Percentiles rank a stretch among this genome's conserved stretches.
These are phyloP conservation scores for Gossypium anomalum DNA, from an alignment of 345 rosid species.

Conservation along the genomic window DNA sequence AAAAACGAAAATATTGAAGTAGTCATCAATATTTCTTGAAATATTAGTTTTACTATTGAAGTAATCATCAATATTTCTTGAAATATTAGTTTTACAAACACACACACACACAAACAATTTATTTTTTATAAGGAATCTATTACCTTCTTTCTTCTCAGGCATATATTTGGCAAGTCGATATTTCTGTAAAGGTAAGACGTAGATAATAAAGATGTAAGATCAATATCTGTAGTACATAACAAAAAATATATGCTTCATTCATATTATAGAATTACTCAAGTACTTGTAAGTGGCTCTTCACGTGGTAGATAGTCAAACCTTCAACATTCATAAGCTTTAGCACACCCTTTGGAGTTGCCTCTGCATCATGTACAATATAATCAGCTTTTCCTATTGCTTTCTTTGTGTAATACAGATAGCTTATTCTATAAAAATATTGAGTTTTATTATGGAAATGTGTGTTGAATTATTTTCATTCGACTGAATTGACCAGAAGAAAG, in stretches of 20 bases:
- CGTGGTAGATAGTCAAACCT: constrained; percentile 87
- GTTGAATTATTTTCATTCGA: too few relatives aligned
- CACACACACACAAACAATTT: neutral
- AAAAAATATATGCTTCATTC: constrained; percentile 14
- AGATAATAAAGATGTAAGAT: constrained; percentile 1
- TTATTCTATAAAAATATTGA: too few relatives aligned
- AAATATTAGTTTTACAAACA: too few relatives aligned
- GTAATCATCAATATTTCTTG: neutral
- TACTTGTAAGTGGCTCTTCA: constrained; percentile 94
- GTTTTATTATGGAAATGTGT: too few relatives aligned
- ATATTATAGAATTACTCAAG: constrained; percentile 6
- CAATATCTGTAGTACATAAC: neutral
- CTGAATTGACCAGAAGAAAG: too few relatives aligned
- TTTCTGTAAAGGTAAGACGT: constrained; percentile 59
- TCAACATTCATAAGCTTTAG: constrained; percentile 82
- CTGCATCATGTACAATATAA: constrained; percentile 38
- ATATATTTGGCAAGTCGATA: constrained; percentile 86
- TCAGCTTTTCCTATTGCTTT: neutral
- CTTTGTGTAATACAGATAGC: neutral
- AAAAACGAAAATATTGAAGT: neutral
- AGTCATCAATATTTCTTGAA: neutral
- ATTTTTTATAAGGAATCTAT: neutral
- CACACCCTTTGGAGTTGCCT: constrained; percentile 89
- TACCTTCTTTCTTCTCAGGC: constrained; percentile 89
- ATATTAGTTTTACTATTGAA: neutral